Base-by-base conservation (phyloP, 768 basidiomycete genomes). In the Mycena alexandri region DNA sequence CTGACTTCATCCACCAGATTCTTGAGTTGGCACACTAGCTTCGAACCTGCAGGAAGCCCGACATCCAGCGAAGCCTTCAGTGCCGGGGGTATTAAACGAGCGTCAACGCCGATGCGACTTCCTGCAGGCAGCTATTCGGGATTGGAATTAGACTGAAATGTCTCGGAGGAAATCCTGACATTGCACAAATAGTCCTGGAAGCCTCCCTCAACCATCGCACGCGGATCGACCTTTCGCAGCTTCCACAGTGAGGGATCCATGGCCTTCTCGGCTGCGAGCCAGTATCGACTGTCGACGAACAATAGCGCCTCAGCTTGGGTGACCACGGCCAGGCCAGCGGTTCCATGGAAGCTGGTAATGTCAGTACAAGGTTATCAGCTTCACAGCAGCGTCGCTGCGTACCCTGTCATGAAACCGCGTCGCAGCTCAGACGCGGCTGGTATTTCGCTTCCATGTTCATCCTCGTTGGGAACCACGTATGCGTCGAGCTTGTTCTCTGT, bases 381-480 rank as follows among this genome's bases (percentile, higher is more conserved):
- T 29, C 48, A 54, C 19, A 33, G 11, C n/a, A 7, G 21, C 6
- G 42, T 36, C n/a, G 48, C 53, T 21, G 71, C 85, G 53, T 71
- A 85, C 87, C 83, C 86, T 16, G 84, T 84, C 47, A 89, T 79
- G 82, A 85, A 89, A 68, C 86, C 82, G 57, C 86, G 78, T 33
- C 88, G 84, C 69, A 84, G 84, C 73, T 89, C 87, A n/a, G 80
- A 78, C 7, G 77, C 58, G 13, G 86, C 82, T 21, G 87, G 82
- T 51, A 89, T 88, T 73, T 89, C 87, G 0, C 85, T 86, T 34
- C 82, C 84, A 67, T 89, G 87, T 16, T 86, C 83, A 69, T 89
- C 87, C 63, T 88, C 87, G 19, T 79, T 82, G 0, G 87, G 87
- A 29, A 88, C 70, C 50, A 88, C 62, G 65, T 71, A 71, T 12